phyloP scores from a whole-genome alignment of 202 grass and related monocot genomes.

The Panicum virgatum region DNA sequence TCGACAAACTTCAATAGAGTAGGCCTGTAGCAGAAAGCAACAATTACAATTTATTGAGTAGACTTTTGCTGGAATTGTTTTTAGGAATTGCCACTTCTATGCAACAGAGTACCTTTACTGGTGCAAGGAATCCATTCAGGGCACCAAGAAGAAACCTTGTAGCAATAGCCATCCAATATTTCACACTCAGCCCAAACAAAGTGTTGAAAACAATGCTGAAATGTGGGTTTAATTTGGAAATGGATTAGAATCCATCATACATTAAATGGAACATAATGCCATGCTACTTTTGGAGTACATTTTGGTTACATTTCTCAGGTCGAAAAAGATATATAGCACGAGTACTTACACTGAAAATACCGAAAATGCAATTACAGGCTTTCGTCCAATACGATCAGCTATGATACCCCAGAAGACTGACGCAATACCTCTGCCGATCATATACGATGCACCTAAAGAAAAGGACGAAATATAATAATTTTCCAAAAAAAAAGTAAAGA shows the following conservation, averaged over 20 bases:
- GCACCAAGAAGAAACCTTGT: slow-evolving; percentile 81
- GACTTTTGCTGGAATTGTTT: background rate
- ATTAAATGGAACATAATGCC: background rate
- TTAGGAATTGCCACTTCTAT: background rate
- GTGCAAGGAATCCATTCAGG: slow-evolving; percentile 77
- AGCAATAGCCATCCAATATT: slow-evolving; percentile 85
- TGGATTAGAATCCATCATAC: background rate
- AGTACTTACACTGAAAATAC: slow-evolving; percentile 52
- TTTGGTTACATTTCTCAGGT: background rate
- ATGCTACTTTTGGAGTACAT: background rate
- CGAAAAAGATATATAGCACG: background rate
- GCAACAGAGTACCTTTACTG: slow-evolving; percentile 50
- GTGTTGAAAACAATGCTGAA: slow-evolving; percentile 84
- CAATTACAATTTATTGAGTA: background rate
- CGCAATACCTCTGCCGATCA: slow-evolving; percentile 74
- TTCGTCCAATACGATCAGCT: slow-evolving; percentile 68
- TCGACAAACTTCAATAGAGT: slow-evolving; percentile 74
- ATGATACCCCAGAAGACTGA: slow-evolving; percentile 69
- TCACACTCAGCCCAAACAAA: slow-evolving; percentile 81
- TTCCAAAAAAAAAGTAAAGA: background rate
- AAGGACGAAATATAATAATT: background rate
- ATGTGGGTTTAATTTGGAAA: background rate
- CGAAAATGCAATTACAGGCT: slow-evolving; percentile 61
- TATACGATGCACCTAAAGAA: slow-evolving; percentile 52
- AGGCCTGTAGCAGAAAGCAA: slow-evolving; percentile 55